Percentiles rank a stretch among this genome's conserved stretches.
Conservation (phyloP, 257 asterid genomes). For the Primulina eburnea region DNA sequence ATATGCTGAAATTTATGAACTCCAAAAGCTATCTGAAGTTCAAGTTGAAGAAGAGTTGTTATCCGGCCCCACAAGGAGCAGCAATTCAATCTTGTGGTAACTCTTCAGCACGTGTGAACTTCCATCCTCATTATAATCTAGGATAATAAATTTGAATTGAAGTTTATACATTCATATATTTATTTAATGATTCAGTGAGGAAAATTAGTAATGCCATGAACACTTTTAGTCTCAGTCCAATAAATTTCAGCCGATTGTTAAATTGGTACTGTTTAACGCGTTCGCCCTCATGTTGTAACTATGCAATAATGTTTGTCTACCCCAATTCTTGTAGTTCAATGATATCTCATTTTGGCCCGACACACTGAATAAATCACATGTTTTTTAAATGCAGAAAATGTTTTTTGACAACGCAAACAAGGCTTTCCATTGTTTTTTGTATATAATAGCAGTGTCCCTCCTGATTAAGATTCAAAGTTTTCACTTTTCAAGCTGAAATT, state of each 20-base stretch:
- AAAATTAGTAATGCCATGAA: background rate
- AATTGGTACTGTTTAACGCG: background rate
- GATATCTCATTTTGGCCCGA: background rate
- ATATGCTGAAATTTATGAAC: conserved; percentile 47
- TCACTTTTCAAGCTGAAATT: background rate
- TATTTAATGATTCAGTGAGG: background rate
- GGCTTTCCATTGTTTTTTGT: background rate
- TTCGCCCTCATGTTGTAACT: background rate
- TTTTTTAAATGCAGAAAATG: background rate
- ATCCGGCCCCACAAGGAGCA: conserved; percentile 26
- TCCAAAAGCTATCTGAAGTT: conserved; percentile 52
- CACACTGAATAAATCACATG: background rate
- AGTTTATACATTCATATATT: background rate
- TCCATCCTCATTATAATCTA: background rate
- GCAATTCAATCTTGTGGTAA: conserved; percentile 41
- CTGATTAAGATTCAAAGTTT: background rate
- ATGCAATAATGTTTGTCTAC: background rate
- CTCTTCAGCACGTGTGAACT: conserved; percentile 12
- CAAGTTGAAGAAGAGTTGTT: conserved; percentile 48
- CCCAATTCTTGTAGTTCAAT: background rate
- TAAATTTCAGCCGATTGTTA: background rate
- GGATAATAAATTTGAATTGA: background rate
- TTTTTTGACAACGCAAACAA: background rate
- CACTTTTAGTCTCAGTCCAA: background rate
- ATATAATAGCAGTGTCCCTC: background rate